Base-by-base conservation (phyloP, 306 rosid species). In the Lotus japonicus region DNA sequence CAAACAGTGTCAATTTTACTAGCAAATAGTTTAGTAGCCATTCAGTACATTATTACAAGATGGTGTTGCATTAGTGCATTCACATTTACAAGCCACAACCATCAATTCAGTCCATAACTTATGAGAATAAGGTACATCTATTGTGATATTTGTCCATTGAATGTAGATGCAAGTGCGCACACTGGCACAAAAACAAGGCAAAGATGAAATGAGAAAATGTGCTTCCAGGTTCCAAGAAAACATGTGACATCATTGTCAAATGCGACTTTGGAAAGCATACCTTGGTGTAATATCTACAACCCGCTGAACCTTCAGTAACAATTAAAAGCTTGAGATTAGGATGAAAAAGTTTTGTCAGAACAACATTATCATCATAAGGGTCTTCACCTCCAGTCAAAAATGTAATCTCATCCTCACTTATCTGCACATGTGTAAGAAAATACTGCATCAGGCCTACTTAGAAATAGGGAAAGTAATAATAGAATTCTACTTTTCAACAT, bases 261-360 rank as follows among this genome's bases (percentile, higher is more conserved):
- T 42, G 36, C 61, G 18, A 64, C 9, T 79, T 54, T 11, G 13
- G 43, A 19, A 72, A 68, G 52, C 75, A 21, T 81, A 89, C 96
- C 81, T 83, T 75, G 45, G 96, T 87, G 82, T 81, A 89, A 68
- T 89, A 89, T 85, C 92, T 84, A 84, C 96, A 89, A 60, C 92
- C 96, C 41, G 44, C 71, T 18, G 92, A 81, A 3, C 96, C 96
- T 80, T 89, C 92, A 11, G 92, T 89, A 14, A 89, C 92, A 3
- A 87, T 17, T 79, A 89, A 76, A 61, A 89, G 90, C 78, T 80
- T 87, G 69, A 87, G 92, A 64, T 85, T 87, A 4, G 87, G 83
- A 75, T 84, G 90, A 68, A 84, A 87, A 49, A 87, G 96, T 75
- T 89, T 89, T 16, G 64, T 81, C 68, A 89, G 73, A 66, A 89